phyloP scores from a whole-genome alignment of 2,329 filamentous ascomycete genomes.

The Aspergillus intermedius region DNA sequence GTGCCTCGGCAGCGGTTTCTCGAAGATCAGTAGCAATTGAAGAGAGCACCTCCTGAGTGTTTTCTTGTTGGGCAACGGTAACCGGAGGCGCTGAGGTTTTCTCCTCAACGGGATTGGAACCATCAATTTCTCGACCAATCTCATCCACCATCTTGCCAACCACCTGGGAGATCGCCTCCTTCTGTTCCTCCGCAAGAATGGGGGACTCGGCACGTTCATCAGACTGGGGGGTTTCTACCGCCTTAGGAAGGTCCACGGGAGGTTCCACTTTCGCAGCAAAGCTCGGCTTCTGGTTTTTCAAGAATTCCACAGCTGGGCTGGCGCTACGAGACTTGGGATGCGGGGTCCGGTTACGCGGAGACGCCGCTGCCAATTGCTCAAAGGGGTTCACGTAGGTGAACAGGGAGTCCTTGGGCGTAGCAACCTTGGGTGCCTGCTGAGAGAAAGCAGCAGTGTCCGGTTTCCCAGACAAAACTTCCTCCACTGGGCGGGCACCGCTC shows the following conservation, averaged over 20 bases:
- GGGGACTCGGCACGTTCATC: conserved; percentile 18
- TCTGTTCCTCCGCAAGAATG: conserved; percentile 31
- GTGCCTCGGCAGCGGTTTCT: conserved; percentile 39
- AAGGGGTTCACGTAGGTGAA: conserved; percentile 70
- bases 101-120: conserved; percentile 54
- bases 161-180: conserved; percentile 65
- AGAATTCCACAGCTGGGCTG: conserved; percentile 32
- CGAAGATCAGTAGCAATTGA: conserved; percentile 25
- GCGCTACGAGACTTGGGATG: conserved; percentile 38
- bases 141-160: conserved; percentile 59
- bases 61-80: conserved; percentile 27
- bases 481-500: not conserved
- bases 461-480: conserved; percentile 15
- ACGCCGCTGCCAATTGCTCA: conserved; percentile 61
- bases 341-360: conserved; percentile 54
- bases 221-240: not conserved
- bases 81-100: conserved; percentile 32
- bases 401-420: conserved; percentile 40
- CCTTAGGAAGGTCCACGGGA: conserved; percentile 5
- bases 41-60: conserved; percentile 30
- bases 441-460: conserved; percentile 30
- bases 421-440: conserved; percentile 24
- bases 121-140: conserved; percentile 56
- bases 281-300: conserved; percentile 17
- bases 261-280: conserved; percentile 16